A percentile compares a stretch with the other conserved stretches of the same genome.
Conservation (phyloP, 164 flowering plant species). For the Nelumbo lutea region DNA sequence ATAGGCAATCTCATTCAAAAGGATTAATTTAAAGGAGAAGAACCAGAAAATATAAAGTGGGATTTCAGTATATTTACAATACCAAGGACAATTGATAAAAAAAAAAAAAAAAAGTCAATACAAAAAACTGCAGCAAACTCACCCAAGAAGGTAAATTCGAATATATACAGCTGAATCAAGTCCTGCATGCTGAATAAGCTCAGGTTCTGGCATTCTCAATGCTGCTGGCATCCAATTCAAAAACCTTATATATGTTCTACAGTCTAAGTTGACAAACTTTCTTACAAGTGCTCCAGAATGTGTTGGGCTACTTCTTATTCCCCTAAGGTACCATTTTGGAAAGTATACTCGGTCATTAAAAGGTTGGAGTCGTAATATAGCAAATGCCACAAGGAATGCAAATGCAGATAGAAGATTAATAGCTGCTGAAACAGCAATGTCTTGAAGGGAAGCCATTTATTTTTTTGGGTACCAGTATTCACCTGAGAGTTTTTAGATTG, state of each 20-base stretch:
- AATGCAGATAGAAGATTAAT: conserved; percentile 20
- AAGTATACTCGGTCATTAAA: conserved; percentile 25
- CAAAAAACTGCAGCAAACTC: conserved; percentile 3
- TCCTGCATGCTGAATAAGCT: conserved; percentile 28
- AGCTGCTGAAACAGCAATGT: conserved; percentile 20
- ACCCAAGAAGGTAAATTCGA: conserved; percentile 27
- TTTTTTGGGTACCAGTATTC: not conserved
- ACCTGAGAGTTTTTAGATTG: not conserved
- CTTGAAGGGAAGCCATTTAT: conserved; percentile 19
- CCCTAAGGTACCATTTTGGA: conserved; percentile 29
- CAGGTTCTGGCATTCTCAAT: conserved; percentile 27
- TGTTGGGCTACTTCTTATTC: conserved; percentile 23
- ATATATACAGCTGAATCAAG: conserved; percentile 26
- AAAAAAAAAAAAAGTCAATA: not conserved
- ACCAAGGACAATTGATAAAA: not conserved
- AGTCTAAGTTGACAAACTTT: conserved; percentile 22
- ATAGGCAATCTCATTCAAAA: not conserved
- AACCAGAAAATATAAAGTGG: not conserved
- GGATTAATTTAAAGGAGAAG: not conserved
- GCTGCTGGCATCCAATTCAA: conserved; percentile 26
- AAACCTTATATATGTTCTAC: conserved; percentile 16
- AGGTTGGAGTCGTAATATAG: conserved; percentile 21
- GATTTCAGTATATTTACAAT: not conserved
- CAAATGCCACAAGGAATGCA: conserved; percentile 22
- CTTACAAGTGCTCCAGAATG: conserved; percentile 16